A percentile compares a stretch with the other conserved stretches of the same genome.
Conservation (phyloP, 1,284 basidiomycete species). For the Cerrena zonata region DNA sequence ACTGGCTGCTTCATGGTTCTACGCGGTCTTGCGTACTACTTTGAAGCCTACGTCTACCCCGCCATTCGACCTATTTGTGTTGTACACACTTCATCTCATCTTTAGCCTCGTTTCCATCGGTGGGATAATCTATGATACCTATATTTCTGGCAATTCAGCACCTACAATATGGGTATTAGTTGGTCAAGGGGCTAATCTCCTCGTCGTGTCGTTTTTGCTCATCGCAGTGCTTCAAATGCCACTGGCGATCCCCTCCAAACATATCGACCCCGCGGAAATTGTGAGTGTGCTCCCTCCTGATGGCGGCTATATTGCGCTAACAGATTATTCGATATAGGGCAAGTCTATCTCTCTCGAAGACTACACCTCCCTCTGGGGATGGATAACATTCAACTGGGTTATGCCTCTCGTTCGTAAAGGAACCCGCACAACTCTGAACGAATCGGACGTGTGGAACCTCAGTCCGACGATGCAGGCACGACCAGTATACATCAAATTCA, state of each 20-base stretch:
- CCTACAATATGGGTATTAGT: constrained; percentile 29
- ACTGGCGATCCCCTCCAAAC: constrained; percentile 45
- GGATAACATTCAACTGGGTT: constrained; percentile 81
- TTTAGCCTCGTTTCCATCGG: constrained; percentile 40
- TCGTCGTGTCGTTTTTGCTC: constrained; percentile 36
- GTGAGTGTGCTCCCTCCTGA: constrained; percentile 31
- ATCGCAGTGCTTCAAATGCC: constrained; percentile 51
- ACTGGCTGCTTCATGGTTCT: constrained; percentile 50
- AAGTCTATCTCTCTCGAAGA: constrained; percentile 64
- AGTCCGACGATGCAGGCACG: constrained; percentile 65
- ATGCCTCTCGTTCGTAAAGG: constrained; percentile 62
- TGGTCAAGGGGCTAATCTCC: constrained; percentile 38
- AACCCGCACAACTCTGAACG: constrained; percentile 54
- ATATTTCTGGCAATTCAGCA: constrained; percentile 32
- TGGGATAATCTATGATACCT: constrained; percentile 43
- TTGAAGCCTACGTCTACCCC: constrained; percentile 38
- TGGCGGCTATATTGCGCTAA: background rate
- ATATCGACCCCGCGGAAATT: constrained; percentile 44
- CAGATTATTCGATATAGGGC: constrained; percentile 36
- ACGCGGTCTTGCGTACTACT: constrained; percentile 42
- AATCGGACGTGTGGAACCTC: constrained; percentile 66
- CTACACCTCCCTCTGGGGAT: constrained; percentile 67
- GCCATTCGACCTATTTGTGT: constrained; percentile 47
- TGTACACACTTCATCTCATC: constrained; percentile 42
- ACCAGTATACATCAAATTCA: constrained; percentile 61